Percentiles rank a stretch among this genome's conserved stretches.
Evolutionary conservation across 192 early-diverging fungal species (phyloP).

Genomic region (Oehlia diaphana): DNA sequence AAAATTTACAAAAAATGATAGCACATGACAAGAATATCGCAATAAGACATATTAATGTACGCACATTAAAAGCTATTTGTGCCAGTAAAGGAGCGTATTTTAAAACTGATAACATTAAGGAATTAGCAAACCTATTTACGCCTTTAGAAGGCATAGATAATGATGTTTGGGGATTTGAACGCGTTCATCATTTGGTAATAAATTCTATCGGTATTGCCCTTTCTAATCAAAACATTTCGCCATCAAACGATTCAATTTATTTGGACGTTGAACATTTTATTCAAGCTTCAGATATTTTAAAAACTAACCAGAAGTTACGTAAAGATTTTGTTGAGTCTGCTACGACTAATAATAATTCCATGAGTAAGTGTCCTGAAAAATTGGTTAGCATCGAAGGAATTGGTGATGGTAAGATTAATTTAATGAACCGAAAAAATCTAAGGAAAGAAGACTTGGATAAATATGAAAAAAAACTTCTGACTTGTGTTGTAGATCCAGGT

Average conservation of each 20-base stretch:
- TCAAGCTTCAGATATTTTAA: slow-evolving; percentile 25
- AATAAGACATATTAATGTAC: slow-evolving; percentile 46
- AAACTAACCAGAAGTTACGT: slow-evolving; percentile 27
- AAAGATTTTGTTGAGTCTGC: slow-evolving; percentile 29
- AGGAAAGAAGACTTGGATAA: slow-evolving; percentile 46
- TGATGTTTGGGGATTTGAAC: slow-evolving; percentile 46
- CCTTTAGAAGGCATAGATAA: slow-evolving; percentile 36
- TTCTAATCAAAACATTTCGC: slow-evolving; percentile 28
- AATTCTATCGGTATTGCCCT: slow-evolving; percentile 47
- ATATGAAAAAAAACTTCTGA: slow-evolving; percentile 77
- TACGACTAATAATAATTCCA: neutral
- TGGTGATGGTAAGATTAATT: slow-evolving; percentile 33
- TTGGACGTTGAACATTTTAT: slow-evolving; percentile 30
- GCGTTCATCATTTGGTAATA: slow-evolving; percentile 49
- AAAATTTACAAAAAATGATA: slow-evolving; percentile 34
- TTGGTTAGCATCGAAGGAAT: slow-evolving; percentile 48
- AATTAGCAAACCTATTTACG: slow-evolving; percentile 11
- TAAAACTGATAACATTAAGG: slow-evolving; percentile 6
- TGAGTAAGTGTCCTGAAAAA: slow-evolving; percentile 22
- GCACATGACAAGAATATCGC: slow-evolving; percentile 39
- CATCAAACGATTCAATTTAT: slow-evolving; percentile 32
- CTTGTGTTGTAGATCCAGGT: slow-evolving; percentile 81
- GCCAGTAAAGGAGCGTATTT: slow-evolving; percentile 39
- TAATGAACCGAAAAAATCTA: slow-evolving; percentile 30
- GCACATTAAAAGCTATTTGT: slow-evolving; percentile 41